Evolutionary conservation across 2,329 filamentous ascomycete species (phyloP).

Genomic region (Colletotrichum sp.): DNA sequence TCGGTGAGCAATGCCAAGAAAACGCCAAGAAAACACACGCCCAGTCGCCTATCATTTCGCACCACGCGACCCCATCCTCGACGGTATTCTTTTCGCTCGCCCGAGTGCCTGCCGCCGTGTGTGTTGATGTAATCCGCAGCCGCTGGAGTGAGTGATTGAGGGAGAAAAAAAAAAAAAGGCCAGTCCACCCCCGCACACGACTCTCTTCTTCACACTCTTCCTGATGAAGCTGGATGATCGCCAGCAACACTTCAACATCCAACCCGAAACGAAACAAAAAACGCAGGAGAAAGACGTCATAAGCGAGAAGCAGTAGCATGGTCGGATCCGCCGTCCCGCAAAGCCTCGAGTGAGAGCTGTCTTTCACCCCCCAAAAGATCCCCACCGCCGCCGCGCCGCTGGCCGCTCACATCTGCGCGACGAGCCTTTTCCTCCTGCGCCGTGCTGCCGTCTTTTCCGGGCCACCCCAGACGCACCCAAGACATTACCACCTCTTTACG

Average conservation of each 20-base stretch:
- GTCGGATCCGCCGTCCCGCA: background rate
- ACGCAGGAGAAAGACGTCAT: background rate
- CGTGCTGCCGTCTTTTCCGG: background rate
- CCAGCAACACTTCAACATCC: background rate
- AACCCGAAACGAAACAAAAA: background rate
- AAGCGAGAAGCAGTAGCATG: background rate
- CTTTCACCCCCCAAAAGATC: background rate
- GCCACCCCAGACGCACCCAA: background rate
- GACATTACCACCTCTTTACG: background rate
- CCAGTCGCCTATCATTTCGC: constrained; percentile 13
- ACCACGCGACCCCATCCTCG: constrained; percentile 17
- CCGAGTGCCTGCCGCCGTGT: background rate
- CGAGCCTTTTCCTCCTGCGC: background rate
- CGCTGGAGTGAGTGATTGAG: background rate
- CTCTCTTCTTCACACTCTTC: background rate
- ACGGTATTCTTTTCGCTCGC: background rate
- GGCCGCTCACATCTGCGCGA: background rate
- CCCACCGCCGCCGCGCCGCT: background rate
- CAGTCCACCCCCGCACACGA: background rate
- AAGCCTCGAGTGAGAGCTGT: background rate
- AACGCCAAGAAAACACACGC: background rate
- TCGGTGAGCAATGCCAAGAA: constrained; percentile 11
- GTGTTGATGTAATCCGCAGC: constrained; percentile 14
- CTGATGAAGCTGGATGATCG: background rate
- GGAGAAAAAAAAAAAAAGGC: background rate